These are phyloP conservation scores for Telfairia occidentalis DNA, from an alignment of 331 rosid genomes.

Conservation along the genomic window DNA sequence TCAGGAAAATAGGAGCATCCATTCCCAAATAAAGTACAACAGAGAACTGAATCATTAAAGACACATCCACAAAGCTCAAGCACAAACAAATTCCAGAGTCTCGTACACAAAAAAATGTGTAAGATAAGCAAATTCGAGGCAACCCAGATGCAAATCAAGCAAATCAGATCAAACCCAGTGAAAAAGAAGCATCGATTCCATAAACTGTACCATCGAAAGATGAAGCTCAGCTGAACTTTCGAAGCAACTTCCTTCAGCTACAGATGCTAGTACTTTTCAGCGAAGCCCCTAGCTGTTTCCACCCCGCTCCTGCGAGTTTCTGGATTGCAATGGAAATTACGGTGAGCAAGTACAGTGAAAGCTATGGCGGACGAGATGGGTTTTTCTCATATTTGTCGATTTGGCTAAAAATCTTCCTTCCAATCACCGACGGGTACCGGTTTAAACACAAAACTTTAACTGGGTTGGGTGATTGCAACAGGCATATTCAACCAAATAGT, in stretches of 20 bases:
- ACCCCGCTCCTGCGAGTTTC: not conserved
- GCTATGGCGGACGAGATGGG: not conserved
- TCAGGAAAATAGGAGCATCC: not conserved
- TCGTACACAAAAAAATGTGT: not conserved
- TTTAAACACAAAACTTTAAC: not conserved
- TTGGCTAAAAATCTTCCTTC: not conserved
- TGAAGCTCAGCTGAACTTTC: not conserved
- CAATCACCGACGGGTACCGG: not conserved
- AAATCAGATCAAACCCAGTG: conserved; percentile 4
- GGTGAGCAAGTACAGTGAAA: not conserved
- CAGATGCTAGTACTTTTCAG: conserved; percentile 4
- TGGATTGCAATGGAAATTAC: not conserved
- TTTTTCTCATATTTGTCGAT: not conserved
- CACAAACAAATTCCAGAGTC: not conserved
- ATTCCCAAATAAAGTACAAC: not conserved
- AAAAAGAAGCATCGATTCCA: conserved; percentile 6
- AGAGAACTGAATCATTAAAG: not conserved
- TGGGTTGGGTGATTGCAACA: not conserved
- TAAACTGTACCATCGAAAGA: not conserved
- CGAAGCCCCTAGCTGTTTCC: not conserved
- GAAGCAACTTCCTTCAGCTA: not conserved
- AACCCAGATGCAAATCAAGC: conserved; percentile 3
- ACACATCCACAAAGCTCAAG: not conserved
- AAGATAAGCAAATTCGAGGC: not conserved
- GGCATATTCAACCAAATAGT: not conserved